A percentile compares a stretch with the other conserved stretches of the same genome.
These are phyloP conservation scores for Apiotrichum gracile DNA, from an alignment of 1,284 basidiomycete genomes.

Conservation along the genomic window DNA sequence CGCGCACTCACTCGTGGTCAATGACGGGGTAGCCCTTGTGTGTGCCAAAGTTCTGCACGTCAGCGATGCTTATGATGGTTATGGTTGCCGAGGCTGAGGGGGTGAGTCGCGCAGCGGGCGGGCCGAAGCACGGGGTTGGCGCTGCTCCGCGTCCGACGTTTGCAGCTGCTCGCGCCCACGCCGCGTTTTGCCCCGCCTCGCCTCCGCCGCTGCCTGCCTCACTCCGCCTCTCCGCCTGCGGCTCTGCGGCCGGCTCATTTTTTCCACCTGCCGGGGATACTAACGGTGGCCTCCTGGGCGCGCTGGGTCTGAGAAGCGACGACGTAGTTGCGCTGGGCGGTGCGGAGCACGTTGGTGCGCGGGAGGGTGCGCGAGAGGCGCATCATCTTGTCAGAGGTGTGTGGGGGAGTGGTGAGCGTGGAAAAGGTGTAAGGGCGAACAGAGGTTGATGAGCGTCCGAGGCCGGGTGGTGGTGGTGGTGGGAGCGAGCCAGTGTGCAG, in stretches of 20 bases:
- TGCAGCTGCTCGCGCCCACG: no score
- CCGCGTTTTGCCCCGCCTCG: no score
- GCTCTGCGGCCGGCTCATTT: no score
- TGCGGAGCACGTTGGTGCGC: conserved; percentile 15
- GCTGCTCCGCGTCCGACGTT: no score
- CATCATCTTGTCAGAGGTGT: conserved; percentile 23
- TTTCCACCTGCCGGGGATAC: conserved; percentile 21
- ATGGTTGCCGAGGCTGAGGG: no score
- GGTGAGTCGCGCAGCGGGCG: no score
- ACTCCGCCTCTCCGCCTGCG: no score
- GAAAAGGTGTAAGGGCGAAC: not conserved
- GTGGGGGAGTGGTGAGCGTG: conserved; percentile 12
- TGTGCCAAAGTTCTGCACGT: conserved; percentile 43
- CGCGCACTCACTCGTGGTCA: conserved; percentile 62
- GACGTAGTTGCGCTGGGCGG: conserved; percentile 29
- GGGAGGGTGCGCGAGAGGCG: conserved; percentile 23
- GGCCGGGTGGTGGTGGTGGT: conserved; percentile 2
- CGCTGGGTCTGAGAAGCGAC: conserved; percentile 39
- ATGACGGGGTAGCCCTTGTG: conserved; percentile 74
- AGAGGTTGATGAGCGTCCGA: not conserved
- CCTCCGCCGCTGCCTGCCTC: no score
- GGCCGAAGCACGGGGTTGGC: no score
- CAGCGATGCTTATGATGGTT: not conserved
- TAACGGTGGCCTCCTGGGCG: conserved; percentile 43
- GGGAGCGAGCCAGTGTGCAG: not conserved